These are phyloP conservation scores for Fusarium euwallaceae DNA, from an alignment of 2,329 filamentous ascomycete species.

Conservation along the genomic window DNA sequence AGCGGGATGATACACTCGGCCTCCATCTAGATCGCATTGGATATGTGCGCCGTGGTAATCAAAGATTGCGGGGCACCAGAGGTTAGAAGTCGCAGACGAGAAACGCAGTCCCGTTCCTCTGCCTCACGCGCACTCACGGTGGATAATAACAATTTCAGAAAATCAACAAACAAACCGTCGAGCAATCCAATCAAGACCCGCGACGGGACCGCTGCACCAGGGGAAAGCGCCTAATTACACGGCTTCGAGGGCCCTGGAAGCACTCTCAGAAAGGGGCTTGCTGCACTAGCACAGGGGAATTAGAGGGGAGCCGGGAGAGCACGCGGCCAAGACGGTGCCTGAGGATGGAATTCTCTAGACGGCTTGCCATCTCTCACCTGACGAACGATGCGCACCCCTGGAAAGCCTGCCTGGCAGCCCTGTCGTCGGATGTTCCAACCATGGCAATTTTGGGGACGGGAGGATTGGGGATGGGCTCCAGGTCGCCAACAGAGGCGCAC, in stretches of 20 bases:
- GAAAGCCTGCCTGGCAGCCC: constrained; percentile 31
- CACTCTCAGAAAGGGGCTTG: constrained; percentile 41
- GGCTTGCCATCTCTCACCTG: constrained; percentile 42
- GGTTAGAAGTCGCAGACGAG: constrained; percentile 37
- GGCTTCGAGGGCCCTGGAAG: constrained; percentile 28
- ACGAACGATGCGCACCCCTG: constrained; percentile 37
- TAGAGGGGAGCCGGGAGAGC: constrained; percentile 24
- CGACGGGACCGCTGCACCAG: constrained; percentile 25
- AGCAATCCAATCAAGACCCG: constrained; percentile 40
- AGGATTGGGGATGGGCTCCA: constrained; percentile 4
- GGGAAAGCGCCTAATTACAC: constrained; percentile 42
- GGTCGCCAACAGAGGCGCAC: constrained; percentile 29
- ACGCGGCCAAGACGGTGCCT: constrained; percentile 40
- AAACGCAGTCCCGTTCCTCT: constrained; percentile 40
- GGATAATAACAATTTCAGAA: constrained; percentile 48
- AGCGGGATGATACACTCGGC: constrained; percentile 26
- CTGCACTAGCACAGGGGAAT: constrained; percentile 43
- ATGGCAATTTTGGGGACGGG: constrained; percentile 28
- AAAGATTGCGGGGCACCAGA: constrained; percentile 35
- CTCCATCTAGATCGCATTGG: constrained; percentile 21
- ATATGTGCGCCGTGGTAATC: constrained; percentile 34
- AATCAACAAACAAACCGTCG: constrained; percentile 44
- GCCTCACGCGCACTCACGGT: constrained; percentile 30
- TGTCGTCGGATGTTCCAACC: constrained; percentile 38
- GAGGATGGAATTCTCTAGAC: constrained; percentile 30